Evolutionary conservation across 1,139 yeast genomes (phyloP).

Genomic region (Candida frijolesensis): DNA sequence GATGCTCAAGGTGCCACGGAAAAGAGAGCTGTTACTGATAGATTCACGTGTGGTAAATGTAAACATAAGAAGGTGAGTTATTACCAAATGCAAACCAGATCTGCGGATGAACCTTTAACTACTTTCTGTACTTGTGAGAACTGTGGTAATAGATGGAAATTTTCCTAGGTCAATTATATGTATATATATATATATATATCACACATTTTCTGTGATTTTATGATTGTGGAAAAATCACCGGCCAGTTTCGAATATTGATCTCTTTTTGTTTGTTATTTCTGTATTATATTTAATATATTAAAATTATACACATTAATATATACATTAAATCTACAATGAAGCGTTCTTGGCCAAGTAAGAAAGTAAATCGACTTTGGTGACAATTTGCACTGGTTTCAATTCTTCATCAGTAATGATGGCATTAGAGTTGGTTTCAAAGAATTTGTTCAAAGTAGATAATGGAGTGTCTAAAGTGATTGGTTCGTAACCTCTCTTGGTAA

Average conservation of each 20-base stretch:
- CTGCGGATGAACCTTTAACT: constrained; percentile 98
- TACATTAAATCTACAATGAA: constrained; percentile 8
- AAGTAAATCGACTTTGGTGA: constrained; percentile 83
- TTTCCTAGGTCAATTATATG: constrained; percentile 45
- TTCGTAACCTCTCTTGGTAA: constrained; percentile 66
- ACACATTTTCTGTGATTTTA: too few species aligned
- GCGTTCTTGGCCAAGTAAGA: constrained; percentile 56
- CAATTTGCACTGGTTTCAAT: constrained; percentile 78
- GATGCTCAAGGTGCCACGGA: constrained; percentile 99
- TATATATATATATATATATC: too few species aligned
- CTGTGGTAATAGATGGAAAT: constrained; percentile 98
- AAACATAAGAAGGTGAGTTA: constrained; percentile 95
- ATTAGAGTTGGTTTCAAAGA: constrained; percentile 85
- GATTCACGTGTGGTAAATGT: constrained; percentile 97
- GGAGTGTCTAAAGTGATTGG: constrained; percentile 72
- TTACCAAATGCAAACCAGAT: constrained; percentile 96
- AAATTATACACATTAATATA: constrained; percentile 1
- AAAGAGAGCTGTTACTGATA: constrained; percentile 92
- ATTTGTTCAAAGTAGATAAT: constrained; percentile 68
- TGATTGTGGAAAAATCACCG: too few species aligned
- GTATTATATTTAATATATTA: constrained; percentile 3
- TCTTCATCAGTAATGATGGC: constrained; percentile 79
- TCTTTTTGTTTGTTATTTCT: neutral
- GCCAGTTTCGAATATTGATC: neutral
- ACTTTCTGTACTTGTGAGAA: constrained; percentile 97